Percentiles rank a stretch among this genome's conserved stretches.
Evolutionary conservation across 2,329 filamentous ascomycete genomes (phyloP).

Genomic region (Colletotrichum sp.): DNA sequence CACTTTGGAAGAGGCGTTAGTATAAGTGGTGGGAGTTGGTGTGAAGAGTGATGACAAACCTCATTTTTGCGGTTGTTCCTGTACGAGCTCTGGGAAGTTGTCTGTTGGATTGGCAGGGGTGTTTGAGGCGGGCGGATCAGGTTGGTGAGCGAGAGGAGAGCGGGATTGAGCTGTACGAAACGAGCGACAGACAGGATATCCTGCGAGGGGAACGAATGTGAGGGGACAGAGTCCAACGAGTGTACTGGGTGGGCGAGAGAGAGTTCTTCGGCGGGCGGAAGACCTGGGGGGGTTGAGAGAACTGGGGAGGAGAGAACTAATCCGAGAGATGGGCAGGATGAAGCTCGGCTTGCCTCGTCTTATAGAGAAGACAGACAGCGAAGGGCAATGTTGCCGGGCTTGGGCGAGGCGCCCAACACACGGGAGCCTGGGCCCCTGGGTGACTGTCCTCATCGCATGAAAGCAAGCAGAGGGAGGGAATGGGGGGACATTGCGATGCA

Average conservation of each 20-base stretch:
- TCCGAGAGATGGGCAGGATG: not conserved
- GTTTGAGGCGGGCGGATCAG: not conserved
- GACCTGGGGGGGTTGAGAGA: not conserved
- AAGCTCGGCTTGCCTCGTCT: not conserved
- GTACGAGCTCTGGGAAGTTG: not conserved
- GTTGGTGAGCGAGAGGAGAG: not conserved
- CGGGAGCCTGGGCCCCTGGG: not conserved
- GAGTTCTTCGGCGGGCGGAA: not conserved
- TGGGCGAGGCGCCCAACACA: not conserved
- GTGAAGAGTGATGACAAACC: not conserved
- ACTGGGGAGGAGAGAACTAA: not conserved
- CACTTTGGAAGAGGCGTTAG: constrained; percentile 27
- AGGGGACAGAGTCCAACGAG: constrained; percentile 5
- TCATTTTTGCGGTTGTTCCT: constrained; percentile 21
- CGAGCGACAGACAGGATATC: not conserved
- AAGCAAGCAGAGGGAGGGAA: constrained; percentile 15
- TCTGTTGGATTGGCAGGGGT: not conserved
- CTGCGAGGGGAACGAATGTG: constrained; percentile 2
- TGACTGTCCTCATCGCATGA: not conserved
- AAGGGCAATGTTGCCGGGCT: not conserved
- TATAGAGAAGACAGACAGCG: not conserved
- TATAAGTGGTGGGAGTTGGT: not conserved
- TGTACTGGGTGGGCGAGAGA: not conserved
- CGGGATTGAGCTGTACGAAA: constrained; percentile 2
- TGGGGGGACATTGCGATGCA: constrained; percentile 22